Percentiles rank a stretch among this genome's conserved stretches.
phyloP scores from a whole-genome alignment of 2,329 filamentous ascomycete genomes.

The Ophiostoma sp. region DNA sequence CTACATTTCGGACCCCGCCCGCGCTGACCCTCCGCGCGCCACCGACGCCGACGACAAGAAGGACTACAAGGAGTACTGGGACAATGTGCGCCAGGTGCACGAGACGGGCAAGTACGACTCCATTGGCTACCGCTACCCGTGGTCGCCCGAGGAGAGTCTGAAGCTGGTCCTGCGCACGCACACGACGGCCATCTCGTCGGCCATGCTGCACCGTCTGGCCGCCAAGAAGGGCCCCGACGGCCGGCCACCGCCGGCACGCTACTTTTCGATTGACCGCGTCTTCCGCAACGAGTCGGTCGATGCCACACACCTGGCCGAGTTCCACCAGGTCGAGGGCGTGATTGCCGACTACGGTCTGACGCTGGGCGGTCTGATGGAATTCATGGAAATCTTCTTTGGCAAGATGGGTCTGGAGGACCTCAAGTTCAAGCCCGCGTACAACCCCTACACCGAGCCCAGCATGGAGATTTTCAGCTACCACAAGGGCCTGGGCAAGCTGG shows the following conservation, averaged over 20 bases:
- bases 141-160: conserved; percentile 82
- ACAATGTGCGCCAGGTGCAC: conserved; percentile 84
- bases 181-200: conserved; percentile 88
- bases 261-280: conserved; percentile 97
- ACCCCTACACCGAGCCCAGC: conserved; percentile 90
- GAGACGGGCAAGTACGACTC: conserved; percentile 90
- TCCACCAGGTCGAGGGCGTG: conserved; percentile 98
- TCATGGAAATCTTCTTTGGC: conserved; percentile 63
- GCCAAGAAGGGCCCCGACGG: conserved; percentile 69
- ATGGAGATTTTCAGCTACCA: conserved; percentile 99
- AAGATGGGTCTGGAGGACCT: conserved; percentile 88
- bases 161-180: conserved; percentile 91
- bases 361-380: conserved; percentile 84
- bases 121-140: conserved; percentile 94
- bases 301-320: conserved; percentile 93
- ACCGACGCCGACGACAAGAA: conserved; percentile 53
- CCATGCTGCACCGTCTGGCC: conserved; percentile 87
- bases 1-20: conserved; percentile 83
- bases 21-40: conserved; percentile 67
- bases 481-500: conserved; percentile 82
- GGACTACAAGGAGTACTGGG: conserved; percentile 83
- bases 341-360: conserved; percentile 96
- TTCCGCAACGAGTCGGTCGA: conserved; percentile 98
- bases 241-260: conserved; percentile 69
- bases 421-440: conserved; percentile 93